Evolutionary conservation across 805 yeast genomes (phyloP).

Genomic region (Candida loeiensis): DNA sequence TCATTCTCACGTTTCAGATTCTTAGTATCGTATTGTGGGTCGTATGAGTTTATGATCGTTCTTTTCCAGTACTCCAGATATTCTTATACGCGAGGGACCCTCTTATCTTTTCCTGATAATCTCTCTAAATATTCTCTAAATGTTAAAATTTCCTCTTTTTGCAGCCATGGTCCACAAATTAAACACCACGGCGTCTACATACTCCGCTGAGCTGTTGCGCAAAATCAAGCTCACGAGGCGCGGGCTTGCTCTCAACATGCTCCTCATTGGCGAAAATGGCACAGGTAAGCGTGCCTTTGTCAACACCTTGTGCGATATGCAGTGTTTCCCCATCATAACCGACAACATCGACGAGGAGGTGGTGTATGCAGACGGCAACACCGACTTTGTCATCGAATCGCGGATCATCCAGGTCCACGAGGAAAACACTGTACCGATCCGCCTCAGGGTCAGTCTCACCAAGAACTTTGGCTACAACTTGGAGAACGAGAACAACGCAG

Average conservation of each 20-base stretch:
- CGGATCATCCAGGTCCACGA: slow-evolving; percentile 12
- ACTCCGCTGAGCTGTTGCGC: slow-evolving; percentile 21
- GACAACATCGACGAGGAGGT: slow-evolving; percentile 1
- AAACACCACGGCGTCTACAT: background rate
- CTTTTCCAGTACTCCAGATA: too few relatives aligned
- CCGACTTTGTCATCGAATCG: slow-evolving; percentile 12
- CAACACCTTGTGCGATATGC: slow-evolving; percentile 56
- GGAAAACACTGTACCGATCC: slow-evolving; percentile 11
- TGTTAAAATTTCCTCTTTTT: too few relatives aligned
- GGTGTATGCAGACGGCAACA: slow-evolving; percentile 3
- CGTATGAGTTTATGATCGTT: too few relatives aligned
- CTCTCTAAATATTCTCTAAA: too few relatives aligned
- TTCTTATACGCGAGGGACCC: too few relatives aligned
- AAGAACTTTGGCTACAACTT: slow-evolving; percentile 24
- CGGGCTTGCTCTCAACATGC: slow-evolving; percentile 23
- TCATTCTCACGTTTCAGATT: too few relatives aligned
- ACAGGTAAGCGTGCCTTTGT: slow-evolving; percentile 72
- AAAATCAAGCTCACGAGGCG: slow-evolving; percentile 18
- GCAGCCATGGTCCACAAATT: too few relatives aligned
- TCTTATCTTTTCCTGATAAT: too few relatives aligned
- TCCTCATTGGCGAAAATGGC: slow-evolving; percentile 39
- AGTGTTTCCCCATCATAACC: slow-evolving; percentile 5
- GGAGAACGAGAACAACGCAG: slow-evolving; percentile 17
- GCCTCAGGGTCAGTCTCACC: slow-evolving; percentile 20
- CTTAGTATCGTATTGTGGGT: too few relatives aligned